Percentiles rank a stretch among this genome's conserved stretches.
phyloP scores from a whole-genome alignment of 2,329 filamentous ascomycete genomes.

The Sarocladium strictum region DNA sequence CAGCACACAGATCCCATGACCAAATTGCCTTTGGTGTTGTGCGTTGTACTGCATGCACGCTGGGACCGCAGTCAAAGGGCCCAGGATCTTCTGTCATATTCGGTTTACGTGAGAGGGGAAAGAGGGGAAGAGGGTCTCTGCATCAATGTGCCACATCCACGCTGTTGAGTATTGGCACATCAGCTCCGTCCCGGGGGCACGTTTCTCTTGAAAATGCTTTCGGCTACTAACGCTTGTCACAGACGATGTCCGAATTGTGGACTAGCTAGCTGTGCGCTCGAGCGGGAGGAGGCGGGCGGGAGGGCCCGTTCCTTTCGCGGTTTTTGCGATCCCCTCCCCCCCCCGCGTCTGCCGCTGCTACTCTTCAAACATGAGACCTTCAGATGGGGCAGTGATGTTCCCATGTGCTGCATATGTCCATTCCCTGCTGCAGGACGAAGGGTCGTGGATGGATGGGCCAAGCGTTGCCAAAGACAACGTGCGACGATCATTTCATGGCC shows the following conservation, averaged over 20 bases:
- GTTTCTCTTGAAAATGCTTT: too few relatives aligned
- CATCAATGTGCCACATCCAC: too few relatives aligned
- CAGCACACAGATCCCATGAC: conserved; percentile 2
- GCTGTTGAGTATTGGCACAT: neutral
- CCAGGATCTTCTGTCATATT: neutral
- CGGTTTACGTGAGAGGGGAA: neutral
- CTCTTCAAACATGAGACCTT: neutral
- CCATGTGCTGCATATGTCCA: neutral
- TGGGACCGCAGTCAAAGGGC: neutral
- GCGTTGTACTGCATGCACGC: conserved; percentile 2
- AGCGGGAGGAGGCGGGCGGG: neutral
- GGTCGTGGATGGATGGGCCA: neutral
- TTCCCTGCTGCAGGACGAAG: neutral
- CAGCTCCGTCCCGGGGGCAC: neutral
- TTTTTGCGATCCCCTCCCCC: neutral
- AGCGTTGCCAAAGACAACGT: neutral
- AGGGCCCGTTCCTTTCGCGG: neutral
- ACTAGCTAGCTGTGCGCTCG: neutral
- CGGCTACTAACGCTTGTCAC: neutral
- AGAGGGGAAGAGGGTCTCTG: neutral
- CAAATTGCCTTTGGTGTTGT: neutral
- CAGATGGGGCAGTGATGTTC: neutral
- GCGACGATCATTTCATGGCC: neutral
- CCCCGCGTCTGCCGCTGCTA: conserved; percentile 5
- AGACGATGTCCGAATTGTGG: too few relatives aligned